These are phyloP conservation scores for Abrus precatorius DNA, from an alignment of 306 rosid species.

Conservation along the genomic window DNA sequence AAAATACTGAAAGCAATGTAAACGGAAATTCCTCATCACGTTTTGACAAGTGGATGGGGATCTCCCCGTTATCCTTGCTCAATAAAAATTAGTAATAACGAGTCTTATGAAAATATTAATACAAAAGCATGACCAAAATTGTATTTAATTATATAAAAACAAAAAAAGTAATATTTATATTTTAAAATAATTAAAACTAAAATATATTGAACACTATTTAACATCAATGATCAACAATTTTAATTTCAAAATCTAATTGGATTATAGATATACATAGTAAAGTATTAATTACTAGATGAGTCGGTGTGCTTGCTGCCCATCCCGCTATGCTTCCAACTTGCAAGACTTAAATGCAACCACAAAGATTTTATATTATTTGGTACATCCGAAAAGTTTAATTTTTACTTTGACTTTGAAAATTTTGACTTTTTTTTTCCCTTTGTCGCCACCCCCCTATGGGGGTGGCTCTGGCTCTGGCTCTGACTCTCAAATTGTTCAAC, in stretches of 20 bases:
- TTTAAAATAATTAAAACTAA: too few species aligned
- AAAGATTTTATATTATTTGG: background rate
- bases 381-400: background rate
- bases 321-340: conserved; percentile 19
- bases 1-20: background rate
- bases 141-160: too few species aligned
- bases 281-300: background rate
- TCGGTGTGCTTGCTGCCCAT: background rate
- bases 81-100: background rate
- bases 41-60: background rate
- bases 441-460: too few species aligned
- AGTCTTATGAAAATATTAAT: background rate
- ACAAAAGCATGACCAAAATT: background rate
- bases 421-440: conserved; percentile 44
- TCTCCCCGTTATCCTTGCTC: background rate
- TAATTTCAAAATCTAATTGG: too few species aligned
- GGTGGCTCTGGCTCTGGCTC: background rate
- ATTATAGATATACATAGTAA: too few species aligned
- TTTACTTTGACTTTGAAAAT: conserved; percentile 56
- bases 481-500: conserved; percentile 43
- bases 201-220: too few species aligned
- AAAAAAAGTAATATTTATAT: too few species aligned
- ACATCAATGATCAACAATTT: too few species aligned
- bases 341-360: background rate
- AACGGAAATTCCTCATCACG: background rate